These are phyloP conservation scores for Nicotiana obtusifolia DNA, from an alignment of 257 asterid genomes.

Conservation along the genomic window DNA sequence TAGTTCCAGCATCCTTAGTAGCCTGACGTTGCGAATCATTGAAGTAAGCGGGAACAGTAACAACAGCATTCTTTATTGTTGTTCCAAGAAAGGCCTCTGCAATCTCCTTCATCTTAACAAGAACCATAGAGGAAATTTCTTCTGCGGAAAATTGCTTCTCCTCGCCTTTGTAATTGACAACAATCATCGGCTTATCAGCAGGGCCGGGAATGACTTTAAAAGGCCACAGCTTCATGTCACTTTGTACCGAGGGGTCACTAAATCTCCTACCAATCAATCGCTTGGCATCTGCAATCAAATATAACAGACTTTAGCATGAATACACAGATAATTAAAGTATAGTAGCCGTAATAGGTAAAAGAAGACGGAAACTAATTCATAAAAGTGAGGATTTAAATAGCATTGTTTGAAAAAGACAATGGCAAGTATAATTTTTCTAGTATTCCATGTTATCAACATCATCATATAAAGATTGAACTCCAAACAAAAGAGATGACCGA, in stretches of 20 bases:
- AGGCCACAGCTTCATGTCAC: constrained; percentile 33
- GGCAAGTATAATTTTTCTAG: too few relatives aligned
- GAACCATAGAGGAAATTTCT: constrained; percentile 33
- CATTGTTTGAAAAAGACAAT: too few relatives aligned
- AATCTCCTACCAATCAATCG: constrained; percentile 30
- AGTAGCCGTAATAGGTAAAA: too few relatives aligned
- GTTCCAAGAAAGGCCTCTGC: constrained; percentile 27
- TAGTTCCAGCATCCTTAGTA: constrained; percentile 38
- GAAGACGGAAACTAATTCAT: too few relatives aligned
- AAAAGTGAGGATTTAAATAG: too few relatives aligned
- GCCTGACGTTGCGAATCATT: constrained; percentile 42
- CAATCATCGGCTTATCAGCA: constrained; percentile 34
- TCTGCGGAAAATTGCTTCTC: constrained; percentile 30
- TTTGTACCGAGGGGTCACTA: constrained; percentile 30
- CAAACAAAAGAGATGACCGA: too few relatives aligned
- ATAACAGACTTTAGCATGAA: not conserved
- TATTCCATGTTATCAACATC: too few relatives aligned
- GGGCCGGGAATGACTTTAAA: constrained; percentile 29
- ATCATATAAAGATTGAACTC: too few relatives aligned
- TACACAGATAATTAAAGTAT: too few relatives aligned
- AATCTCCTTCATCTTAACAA: constrained; percentile 30
- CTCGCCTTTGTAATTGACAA: constrained; percentile 27
- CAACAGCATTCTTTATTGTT: constrained; percentile 29
- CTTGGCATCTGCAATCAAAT: constrained; percentile 23
- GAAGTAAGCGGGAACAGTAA: constrained; percentile 36